Evolutionary conservation across 2,329 filamentous ascomycete genomes (phyloP).

Genomic region (Penicillium sp.): DNA sequence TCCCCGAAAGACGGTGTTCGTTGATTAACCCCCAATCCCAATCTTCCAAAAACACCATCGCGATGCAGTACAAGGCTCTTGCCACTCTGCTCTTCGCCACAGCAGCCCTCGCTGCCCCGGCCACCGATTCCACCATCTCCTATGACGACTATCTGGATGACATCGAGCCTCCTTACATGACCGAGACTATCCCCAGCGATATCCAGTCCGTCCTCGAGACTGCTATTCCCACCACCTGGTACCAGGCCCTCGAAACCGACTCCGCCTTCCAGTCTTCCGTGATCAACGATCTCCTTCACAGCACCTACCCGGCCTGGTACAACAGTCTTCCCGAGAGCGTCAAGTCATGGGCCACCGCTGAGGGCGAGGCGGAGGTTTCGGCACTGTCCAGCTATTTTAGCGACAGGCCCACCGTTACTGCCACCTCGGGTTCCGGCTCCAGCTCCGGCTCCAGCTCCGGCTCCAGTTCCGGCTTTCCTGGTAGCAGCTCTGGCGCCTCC

Average conservation of each 20-base stretch:
- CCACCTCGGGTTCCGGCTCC: background rate
- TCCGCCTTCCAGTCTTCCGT: conserved; percentile 8
- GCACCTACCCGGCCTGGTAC: conserved; percentile 21
- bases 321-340: conserved; percentile 17
- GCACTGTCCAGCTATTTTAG: conserved; percentile 7
- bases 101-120: conserved; percentile 8
- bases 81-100: conserved; percentile 11
- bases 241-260: conserved; percentile 10
- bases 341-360: conserved; percentile 15
- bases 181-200: conserved; percentile 2
- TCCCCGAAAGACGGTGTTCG: background rate
- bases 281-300: conserved; percentile 10
- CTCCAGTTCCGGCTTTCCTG: background rate
- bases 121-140: background rate
- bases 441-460: background rate
- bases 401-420: background rate
- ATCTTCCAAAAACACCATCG: background rate
- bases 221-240: conserved; percentile 13
- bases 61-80: conserved; percentile 18
- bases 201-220: conserved; percentile 12
- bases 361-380: conserved; percentile 4
- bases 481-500: conserved; percentile 1
- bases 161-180: background rate
- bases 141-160: background rate
- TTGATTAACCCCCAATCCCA: too few relatives aligned